Percentiles rank a stretch among this genome's conserved stretches.
Evolutionary conservation across 225 moss, liverwort and hornwort genomes (phyloP).

Genomic region (Marchantia polymorpha): DNA sequence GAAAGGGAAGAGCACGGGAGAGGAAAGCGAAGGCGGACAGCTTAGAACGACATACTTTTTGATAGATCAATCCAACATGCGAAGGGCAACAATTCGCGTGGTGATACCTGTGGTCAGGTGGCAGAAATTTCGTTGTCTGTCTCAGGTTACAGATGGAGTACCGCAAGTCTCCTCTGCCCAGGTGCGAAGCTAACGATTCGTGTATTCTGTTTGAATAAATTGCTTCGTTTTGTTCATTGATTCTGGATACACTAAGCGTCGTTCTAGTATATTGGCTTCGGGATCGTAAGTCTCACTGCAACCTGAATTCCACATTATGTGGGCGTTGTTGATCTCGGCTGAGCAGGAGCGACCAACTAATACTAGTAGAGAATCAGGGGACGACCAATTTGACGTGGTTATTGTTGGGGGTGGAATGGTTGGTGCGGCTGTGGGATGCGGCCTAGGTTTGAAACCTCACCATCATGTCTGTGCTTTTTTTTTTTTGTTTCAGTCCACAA

Average conservation of each 20-base stretch:
- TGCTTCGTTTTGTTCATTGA: neutral
- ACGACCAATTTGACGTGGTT: conserved; percentile 69
- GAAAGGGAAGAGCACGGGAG: neutral
- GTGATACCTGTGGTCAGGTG: neutral
- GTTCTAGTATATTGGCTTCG: neutral
- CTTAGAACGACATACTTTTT: neutral
- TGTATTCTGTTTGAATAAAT: neutral
- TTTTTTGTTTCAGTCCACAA: neutral
- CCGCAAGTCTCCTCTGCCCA: neutral
- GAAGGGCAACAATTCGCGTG: neutral
- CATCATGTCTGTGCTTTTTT: neutral
- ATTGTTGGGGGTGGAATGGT: conserved; percentile 99
- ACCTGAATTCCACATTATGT: neutral
- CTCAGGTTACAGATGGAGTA: neutral
- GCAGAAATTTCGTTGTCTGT: neutral
- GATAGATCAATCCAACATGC: conserved; percentile 7
- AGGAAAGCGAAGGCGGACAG: too few relatives aligned
- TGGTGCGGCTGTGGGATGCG: conserved; percentile 89
- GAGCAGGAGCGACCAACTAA: conserved; percentile 3
- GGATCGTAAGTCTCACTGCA: neutral
- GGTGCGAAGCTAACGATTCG: neutral
- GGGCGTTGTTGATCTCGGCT: neutral
- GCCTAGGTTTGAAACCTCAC: conserved; percentile 50
- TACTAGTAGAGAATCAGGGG: neutral
- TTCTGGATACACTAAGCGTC: neutral